Evolutionary conservation across 441 rosid species (phyloP), one percentile per base, ranked within the genome.

Genomic region (Biscutella laevigata): DNA sequence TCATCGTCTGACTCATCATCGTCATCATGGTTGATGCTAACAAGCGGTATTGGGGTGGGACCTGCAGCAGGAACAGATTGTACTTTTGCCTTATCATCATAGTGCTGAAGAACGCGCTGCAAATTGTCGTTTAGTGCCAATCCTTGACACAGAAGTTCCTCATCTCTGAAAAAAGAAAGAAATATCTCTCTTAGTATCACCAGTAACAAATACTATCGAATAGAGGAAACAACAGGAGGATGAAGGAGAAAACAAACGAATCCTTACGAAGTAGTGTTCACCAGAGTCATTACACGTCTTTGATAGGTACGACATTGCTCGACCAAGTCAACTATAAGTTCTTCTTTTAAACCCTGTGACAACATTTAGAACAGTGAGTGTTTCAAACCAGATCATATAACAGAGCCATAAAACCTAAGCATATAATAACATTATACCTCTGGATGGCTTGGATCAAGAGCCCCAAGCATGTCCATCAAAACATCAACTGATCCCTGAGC

Each of bases 1-100:
- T 86, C 96, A 77, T 92, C 97, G 50, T 92, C 98, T 3, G 82
- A 80, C 39, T 86, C 98, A 50, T 91, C 94, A 43, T 88, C 91
- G 7, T 83, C 95, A 7, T 81, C 95, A 62, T 82, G 87, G 68
- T 76, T 77, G 53, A 84, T 69, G 73, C 74, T 75, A 37, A 82
- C 80, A 59, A 79, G 61, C 2, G 94, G 86, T 63, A 74, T 57
- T 47, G 70, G 73, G 49, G 86, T 64, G 13, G 75, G 62, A 24
- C 64, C 74, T 36, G 61, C 22, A 49, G 34, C 64, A 61, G 59
- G 45, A 53, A 41, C 67, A 54, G 74, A 54, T 38, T 46, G 70
- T 60, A 95, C 94, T 52, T 74, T 84, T 5, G 62, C 82, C 63
- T 86, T 77, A 59, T 85, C 95, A 67, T 92, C 98, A 60, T 92